phyloP scores from a whole-genome alignment of 352 stramenopile species.

The Phytophthora podocarpi region DNA sequence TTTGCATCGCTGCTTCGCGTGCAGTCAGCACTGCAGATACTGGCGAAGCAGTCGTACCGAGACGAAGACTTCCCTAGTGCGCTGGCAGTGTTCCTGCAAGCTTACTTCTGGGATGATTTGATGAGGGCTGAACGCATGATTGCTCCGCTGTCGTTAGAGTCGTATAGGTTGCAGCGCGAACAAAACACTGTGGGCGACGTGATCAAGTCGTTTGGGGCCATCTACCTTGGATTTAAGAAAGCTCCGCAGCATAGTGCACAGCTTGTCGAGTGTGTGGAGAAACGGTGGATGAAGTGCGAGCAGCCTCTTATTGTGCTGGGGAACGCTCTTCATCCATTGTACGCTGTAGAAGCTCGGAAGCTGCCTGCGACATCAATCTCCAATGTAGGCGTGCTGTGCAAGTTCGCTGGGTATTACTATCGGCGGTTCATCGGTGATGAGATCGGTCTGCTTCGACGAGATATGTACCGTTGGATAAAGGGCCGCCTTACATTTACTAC shows the following conservation, averaged over 20 bases:
- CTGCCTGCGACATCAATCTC: background rate
- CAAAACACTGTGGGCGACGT: slow-evolving; percentile 13
- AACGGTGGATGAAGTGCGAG: slow-evolving; percentile 4
- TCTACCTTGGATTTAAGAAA: slow-evolving; percentile 2
- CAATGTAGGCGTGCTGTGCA: background rate
- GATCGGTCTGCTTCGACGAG: background rate
- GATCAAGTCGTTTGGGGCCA: slow-evolving; percentile 2
- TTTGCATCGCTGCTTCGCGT: slow-evolving; percentile 11
- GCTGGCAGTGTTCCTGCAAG: background rate
- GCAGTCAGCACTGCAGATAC: background rate
- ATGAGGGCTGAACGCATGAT: slow-evolving; percentile 1
- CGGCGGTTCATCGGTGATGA: background rate
- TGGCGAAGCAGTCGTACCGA: background rate
- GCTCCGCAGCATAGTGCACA: background rate
- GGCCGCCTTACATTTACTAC: background rate
- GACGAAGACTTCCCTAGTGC: background rate
- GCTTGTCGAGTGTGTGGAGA: slow-evolving; percentile 1
- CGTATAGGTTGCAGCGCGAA: slow-evolving; percentile 3
- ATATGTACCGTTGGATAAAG: slow-evolving; percentile 6
- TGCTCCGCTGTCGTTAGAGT: background rate
- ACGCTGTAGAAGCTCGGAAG: background rate
- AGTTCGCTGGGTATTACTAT: slow-evolving; percentile 13
- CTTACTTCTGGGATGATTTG: slow-evolving; percentile 5
- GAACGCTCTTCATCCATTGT: slow-evolving; percentile 1
- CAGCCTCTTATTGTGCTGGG: slow-evolving; percentile 5